Percentiles rank a stretch among this genome's conserved stretches.
These are phyloP conservation scores for Escovopsis sp. DNA, from an alignment of 2,329 filamentous ascomycete species.

Conservation along the genomic window DNA sequence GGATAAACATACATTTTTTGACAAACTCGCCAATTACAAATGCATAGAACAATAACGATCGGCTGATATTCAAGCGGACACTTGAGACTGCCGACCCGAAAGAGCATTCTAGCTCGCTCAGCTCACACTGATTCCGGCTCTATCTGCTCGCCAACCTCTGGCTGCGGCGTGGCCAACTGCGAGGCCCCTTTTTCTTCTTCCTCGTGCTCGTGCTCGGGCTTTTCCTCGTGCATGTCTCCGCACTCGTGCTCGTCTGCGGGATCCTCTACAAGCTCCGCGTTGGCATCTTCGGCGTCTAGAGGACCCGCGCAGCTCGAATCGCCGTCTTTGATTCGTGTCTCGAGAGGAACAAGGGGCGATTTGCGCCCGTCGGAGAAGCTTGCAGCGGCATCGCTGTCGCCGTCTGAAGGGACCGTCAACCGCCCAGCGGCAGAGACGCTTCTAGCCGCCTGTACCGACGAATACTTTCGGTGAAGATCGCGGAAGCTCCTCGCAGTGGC, in stretches of 20 bases:
- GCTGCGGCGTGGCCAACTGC: neutral
- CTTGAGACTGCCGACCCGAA: slow-evolving; percentile 17
- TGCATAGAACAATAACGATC: slow-evolving; percentile 1
- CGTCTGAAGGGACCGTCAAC: slow-evolving; percentile 36
- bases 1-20: slow-evolving; percentile 15
- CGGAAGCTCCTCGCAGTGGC: slow-evolving; percentile 52
- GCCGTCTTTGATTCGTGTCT: slow-evolving; percentile 17
- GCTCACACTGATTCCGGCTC: slow-evolving; percentile 16
- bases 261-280: slow-evolving; percentile 2
- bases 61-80: slow-evolving; percentile 16
- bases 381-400: slow-evolving; percentile 44
- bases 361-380: slow-evolving; percentile 45
- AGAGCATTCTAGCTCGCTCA: slow-evolving; percentile 14
- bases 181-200: neutral
- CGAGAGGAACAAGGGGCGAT: slow-evolving; percentile 39
- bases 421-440: slow-evolving; percentile 24
- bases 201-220: neutral
- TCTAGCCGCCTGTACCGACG: slow-evolving; percentile 34
- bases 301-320: neutral
- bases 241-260: slow-evolving; percentile 9
- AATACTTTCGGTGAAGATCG: slow-evolving; percentile 46
- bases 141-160: slow-evolving; percentile 11
- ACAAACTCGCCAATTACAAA: slow-evolving; percentile 6
- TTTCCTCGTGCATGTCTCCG: slow-evolving; percentile 12
- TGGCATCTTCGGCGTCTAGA: slow-evolving; percentile 3